Percentiles rank a stretch among this genome's conserved stretches.
Conservation (phyloP, 2,329 filamentous ascomycete species). For the Daldinia sp. region DNA sequence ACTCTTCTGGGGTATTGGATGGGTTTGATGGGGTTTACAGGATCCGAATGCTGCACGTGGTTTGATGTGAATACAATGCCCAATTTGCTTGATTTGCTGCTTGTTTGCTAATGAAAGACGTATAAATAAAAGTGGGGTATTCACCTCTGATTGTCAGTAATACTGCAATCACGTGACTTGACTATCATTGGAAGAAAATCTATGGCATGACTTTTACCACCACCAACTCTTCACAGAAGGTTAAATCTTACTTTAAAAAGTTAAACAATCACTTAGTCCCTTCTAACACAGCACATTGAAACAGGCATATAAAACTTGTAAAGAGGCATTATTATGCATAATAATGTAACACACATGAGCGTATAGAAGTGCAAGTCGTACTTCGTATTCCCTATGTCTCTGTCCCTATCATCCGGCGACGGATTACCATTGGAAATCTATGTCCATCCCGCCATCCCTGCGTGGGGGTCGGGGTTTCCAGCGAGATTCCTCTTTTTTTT, state of each 20-base stretch:
- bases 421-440: slow-evolving; percentile 58
- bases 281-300: slow-evolving; percentile 3
- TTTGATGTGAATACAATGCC: slow-evolving; percentile 23
- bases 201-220: background rate
- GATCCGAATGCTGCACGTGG: slow-evolving; percentile 21
- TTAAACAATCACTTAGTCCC: too few species aligned
- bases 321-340: slow-evolving; percentile 16
- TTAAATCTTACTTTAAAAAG: too few species aligned
- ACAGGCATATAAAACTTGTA: background rate
- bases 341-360: slow-evolving; percentile 15
- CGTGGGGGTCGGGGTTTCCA: slow-evolving; percentile 40
- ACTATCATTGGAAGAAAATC: background rate
- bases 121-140: background rate
- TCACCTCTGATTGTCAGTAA: background rate
- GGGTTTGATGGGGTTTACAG: background rate
- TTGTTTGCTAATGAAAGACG: slow-evolving; percentile 11
- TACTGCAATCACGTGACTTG: background rate
- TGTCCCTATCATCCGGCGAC: slow-evolving; percentile 56
- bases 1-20: background rate
- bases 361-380: slow-evolving; percentile 34
- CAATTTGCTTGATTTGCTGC: slow-evolving; percentile 22
- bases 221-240: too few species aligned
- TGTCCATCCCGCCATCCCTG: slow-evolving; percentile 52
- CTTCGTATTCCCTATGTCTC: slow-evolving; percentile 45
- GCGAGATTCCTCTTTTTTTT: slow-evolving; percentile 41